Evolutionary conservation across 768 basidiomycete genomes (phyloP), one percentile per base, ranked within the genome.

Genomic region (Leucocoprinus birnbaumii): DNA sequence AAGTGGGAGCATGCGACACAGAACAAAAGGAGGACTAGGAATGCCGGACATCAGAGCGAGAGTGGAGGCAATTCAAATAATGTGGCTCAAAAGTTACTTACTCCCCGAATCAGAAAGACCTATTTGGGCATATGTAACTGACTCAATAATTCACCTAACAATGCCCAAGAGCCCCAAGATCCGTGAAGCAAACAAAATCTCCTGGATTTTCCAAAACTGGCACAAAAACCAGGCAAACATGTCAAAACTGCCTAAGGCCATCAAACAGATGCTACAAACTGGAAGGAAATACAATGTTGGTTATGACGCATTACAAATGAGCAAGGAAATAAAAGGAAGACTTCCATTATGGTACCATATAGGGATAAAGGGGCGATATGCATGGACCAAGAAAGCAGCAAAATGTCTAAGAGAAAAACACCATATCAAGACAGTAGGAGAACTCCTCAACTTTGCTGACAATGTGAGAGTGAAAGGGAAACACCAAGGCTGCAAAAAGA

Each of bases 51-150:
- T 71, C 0, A n/a, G 47, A 26, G 51, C 58, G 0, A 42, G 66
- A 11, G 66, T 67, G 11, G 53, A 66, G 24, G 65, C 66, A 0
- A 64, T 66, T 5, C 42, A 60, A 7, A 2, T 68, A 0, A 68
- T 60, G 46, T 64, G 60, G 37, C 34, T 67, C 0, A 57, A 65
- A n/a, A 34, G 46, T 14, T 68, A 63, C 60, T 61, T 67, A 0
- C 51, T 59, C 6, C 25, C 62, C 22, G 22, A 9, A 14, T 60
- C 3, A 1, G 34, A 34, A 7, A 31, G 44, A 64, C 10, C 68
- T 55, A n/a, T 59, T 65, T 55, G 61, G 57, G 2, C 56, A 57
- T 2, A 26, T 61, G 1, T 56, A 42, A 1, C 37, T 42, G 21
- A 61, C 45, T 19, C 22, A 35, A 34, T 59, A 24, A 14, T 59